Conservation (phyloP, 768 basidiomycete species). For the Holtermannia corniformis region DNA sequence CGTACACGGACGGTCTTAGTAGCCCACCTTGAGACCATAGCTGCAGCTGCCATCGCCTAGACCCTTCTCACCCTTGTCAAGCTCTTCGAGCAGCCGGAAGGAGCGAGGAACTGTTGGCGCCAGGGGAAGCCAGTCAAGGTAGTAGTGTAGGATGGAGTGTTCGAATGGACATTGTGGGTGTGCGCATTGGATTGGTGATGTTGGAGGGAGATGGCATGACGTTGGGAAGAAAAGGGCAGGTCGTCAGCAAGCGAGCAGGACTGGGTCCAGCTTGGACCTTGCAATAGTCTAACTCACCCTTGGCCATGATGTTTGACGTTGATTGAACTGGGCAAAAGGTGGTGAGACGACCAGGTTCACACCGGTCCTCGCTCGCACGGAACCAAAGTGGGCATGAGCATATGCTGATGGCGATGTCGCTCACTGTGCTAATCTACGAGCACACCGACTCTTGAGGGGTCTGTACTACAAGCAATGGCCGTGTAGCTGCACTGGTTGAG, state of each 20-base stretch:
- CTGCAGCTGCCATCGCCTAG: slow-evolving; percentile 97
- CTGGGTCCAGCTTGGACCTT: too few species aligned
- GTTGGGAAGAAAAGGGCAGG: not conserved
- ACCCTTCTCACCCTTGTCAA: slow-evolving; percentile 99
- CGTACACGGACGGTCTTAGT: not conserved
- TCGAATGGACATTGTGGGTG: not conserved
- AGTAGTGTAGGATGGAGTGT: not conserved
- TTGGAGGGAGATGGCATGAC: not conserved
- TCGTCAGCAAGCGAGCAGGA: not conserved
- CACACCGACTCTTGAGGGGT: too few species aligned
- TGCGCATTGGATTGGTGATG: not conserved
- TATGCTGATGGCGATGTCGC: too few species aligned
- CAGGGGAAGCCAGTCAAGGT: not conserved
- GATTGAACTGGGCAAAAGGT: too few species aligned
- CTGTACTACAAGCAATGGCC: too few species aligned
- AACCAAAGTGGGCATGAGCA: too few species aligned
- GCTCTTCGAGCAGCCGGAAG: slow-evolving; percentile 92
- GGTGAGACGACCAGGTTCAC: too few species aligned
- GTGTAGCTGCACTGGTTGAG: too few species aligned
- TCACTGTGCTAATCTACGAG: too few species aligned
- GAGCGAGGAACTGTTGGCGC: slow-evolving; percentile 71
- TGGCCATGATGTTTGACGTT: slow-evolving; percentile 9
- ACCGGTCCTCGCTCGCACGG: too few species aligned
- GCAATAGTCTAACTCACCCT: slow-evolving; percentile 14
- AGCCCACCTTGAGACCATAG: slow-evolving; percentile 67